phyloP scores from a whole-genome alignment of 768 basidiomycete genomes.

The Collybia sordida region DNA sequence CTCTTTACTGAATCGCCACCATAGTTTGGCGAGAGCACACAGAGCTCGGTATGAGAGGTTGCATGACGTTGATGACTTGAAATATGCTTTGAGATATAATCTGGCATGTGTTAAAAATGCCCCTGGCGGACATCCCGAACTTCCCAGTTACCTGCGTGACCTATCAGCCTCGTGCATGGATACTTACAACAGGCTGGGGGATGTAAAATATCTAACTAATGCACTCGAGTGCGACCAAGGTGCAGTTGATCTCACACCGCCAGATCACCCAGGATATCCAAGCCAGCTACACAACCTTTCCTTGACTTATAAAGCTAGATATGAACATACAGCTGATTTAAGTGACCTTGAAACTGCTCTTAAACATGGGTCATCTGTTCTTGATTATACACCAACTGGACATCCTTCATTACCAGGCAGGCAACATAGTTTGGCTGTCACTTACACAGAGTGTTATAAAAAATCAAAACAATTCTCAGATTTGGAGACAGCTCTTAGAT shows the following conservation, averaged over 20 bases:
- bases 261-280: constrained; percentile 1
- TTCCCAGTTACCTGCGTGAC: constrained; percentile 1
- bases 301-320: background rate
- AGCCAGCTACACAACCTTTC: background rate
- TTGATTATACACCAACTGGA: background rate
- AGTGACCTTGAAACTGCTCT: background rate
- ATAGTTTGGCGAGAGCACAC: constrained; percentile 3
- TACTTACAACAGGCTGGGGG: background rate
- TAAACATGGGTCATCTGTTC: background rate
- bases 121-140: constrained; percentile 2
- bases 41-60: background rate
- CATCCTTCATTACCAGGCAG: background rate
- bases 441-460: background rate
- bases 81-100: constrained; percentile 1
- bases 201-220: background rate
- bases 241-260: background rate
- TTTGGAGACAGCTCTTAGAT: background rate
- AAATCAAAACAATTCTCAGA: constrained; percentile 2
- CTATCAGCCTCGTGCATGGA: background rate
- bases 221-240: background rate
- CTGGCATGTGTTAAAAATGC: background rate
- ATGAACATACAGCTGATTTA: background rate
- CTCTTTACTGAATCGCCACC: constrained; percentile 1
- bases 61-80: constrained; percentile 5
- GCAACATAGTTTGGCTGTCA: constrained; percentile 2